Evolutionary conservation across 208 protist genomes (phyloP), one percentile per base, ranked within the genome.

Genomic region (Lotmaria passim): DNA sequence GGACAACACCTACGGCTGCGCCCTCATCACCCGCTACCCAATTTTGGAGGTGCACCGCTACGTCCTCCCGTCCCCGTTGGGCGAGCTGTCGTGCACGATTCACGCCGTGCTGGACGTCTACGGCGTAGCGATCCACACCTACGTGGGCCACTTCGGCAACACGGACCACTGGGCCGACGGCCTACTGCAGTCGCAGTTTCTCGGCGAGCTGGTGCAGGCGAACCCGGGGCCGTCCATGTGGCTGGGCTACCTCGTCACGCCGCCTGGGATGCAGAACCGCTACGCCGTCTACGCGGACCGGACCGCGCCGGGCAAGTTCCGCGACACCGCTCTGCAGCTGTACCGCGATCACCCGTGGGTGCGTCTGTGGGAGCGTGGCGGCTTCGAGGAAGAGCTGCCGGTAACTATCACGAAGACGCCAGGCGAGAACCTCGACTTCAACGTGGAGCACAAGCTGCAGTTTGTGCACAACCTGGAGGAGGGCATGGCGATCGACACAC

Each of bases 1-100:
- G 15, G 89, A 94, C 77, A 90, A 90, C 75, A 94, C 86, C 1
- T 92, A 87, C 76, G 89, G 89, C 46, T 94, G 89, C 74, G 85
- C 84, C 7, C 47, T 94, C 26, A 80, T 92, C 59, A 91, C 89
- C 10, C 84, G 85, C 70, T 94, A 92, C 56, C 89, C 89, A 0
- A 90, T 94, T 38, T 34, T 71, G 39, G 38, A 38, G 23, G 78
- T 91, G 7, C 78, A 64, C n/a, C 89, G 86, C 46, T 94, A 94
- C 69, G 82, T 89, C 44, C 61, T 86, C 39, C 89, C 89, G 6
- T 92, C 86, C 1, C 89, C 89, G 48, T 74, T 92, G 17, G 89
- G 89, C 50, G 89, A 94, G 64, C 76, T 94, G 26, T 48, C 79
- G 0, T 94, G 89, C 60, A 39, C 82, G 7, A 89, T 94, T 41